Percentiles rank a stretch among this genome's conserved stretches.
phyloP scores from a whole-genome alignment of 2,329 filamentous ascomycete genomes.

The Thermoascus crustaceus region DNA sequence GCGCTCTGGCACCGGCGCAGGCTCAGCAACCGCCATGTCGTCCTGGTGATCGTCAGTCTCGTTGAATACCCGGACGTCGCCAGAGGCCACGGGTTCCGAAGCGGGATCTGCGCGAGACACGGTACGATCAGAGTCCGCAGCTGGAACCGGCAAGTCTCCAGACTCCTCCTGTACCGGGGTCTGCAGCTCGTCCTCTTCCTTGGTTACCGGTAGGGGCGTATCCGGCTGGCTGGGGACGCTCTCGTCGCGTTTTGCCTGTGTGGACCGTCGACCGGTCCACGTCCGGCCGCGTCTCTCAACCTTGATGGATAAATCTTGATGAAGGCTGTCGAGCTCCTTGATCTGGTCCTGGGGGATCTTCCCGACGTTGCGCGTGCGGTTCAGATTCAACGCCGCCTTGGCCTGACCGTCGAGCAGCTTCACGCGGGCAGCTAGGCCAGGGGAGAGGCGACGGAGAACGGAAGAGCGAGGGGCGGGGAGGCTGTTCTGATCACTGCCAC shows the following conservation, averaged over 20 bases:
- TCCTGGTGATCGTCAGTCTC: constrained; percentile 7
- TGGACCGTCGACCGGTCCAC: constrained; percentile 20
- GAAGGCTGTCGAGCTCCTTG: constrained; percentile 32
- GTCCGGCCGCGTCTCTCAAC: constrained; percentile 29
- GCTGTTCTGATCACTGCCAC: too few species aligned
- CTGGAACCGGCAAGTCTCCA: background rate
- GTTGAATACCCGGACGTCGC: constrained; percentile 8
- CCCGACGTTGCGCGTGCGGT: constrained; percentile 24
- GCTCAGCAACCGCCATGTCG: constrained; percentile 25
- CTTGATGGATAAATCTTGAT: constrained; percentile 32
- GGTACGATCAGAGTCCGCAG: background rate
- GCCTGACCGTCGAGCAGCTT: constrained; percentile 33
- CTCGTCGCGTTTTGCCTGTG: constrained; percentile 9
- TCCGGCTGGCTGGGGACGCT: constrained; percentile 13
- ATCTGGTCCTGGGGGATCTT: constrained; percentile 34
- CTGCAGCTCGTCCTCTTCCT: constrained; percentile 10
- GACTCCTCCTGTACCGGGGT: constrained; percentile 4
- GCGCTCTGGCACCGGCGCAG: constrained; percentile 15
- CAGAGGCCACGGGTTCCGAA: background rate
- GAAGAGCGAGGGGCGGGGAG: constrained; percentile 18
- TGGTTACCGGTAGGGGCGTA: constrained; percentile 7
- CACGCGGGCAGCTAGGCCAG: constrained; percentile 35
- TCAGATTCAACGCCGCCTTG: constrained; percentile 14
- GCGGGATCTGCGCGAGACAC: background rate
- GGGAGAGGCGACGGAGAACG: constrained; percentile 35